Evolutionary conservation across 129 eudicot genomes (phyloP), one percentile per base, ranked within the genome.

Genomic region (Smallanthus sonchifolius): DNA sequence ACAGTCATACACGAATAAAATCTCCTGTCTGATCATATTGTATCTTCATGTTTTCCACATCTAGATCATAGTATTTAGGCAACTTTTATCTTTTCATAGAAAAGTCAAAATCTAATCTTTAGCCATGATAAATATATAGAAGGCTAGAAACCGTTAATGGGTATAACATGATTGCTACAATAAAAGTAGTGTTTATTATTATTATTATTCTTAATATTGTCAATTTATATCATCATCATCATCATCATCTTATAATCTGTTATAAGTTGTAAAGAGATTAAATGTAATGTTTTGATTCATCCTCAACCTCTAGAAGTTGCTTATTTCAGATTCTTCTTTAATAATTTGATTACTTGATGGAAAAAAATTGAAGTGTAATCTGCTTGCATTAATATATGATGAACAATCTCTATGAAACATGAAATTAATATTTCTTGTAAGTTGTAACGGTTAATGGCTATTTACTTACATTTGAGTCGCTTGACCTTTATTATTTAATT

Each of bases 401-500:
- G 69, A 68, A 30, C 38, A 57, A 40, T 68, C 51, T 30, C 5
- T 40, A 30, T 45, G 59, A 76, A 67, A 42, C 28, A 54, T 40
- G n/a, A n/a, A 75, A 24, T 45, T 36, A 56, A 17, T 14, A 32
- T 13, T 7, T 56, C 30, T 56, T 67, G 57, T 20, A 37, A 54
- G 30, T 68, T 67, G 67, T 14, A 13, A 52, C 20, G 39, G 8
- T 54, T 19, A n/a, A 66, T 63, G 71, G 51, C 45, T 49, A 65
- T 75, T 19, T 52, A 65, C 55, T 64, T 37, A 20, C 55, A 36
- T 2, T 44, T 15, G 19, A 39, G 37, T 39, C 47, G 5, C 59
- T 20, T 66, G 71, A 65, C 59, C 71, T 65, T 44, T 76, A 15
- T 54, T 52, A 44, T 35, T 75, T 9, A 19, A 62, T 70, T 28